phyloP scores from a whole-genome alignment of 2,329 filamentous ascomycete species.

The Gnomoniopsis sp. region DNA sequence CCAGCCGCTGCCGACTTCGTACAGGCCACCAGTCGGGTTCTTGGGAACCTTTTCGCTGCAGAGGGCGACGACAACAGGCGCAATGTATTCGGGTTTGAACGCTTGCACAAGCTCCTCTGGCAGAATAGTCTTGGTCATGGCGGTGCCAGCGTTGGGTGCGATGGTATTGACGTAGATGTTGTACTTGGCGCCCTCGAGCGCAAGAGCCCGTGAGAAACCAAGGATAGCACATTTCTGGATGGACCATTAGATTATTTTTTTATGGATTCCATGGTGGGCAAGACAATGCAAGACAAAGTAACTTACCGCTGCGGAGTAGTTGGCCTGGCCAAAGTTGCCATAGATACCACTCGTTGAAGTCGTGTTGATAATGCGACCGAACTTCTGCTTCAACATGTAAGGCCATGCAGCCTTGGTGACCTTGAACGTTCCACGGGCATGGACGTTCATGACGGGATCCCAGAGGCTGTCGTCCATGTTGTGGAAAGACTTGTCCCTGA shows the following conservation, averaged over 20 bases:
- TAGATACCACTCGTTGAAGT: conserved; percentile 97
- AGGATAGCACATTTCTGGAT: conserved; percentile 82
- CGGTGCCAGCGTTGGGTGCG: conserved; percentile 92
- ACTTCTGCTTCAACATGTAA: conserved; percentile 97
- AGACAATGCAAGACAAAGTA: neutral
- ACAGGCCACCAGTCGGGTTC: conserved; percentile 80
- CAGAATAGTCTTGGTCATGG: conserved; percentile 91
- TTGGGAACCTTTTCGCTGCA: conserved; percentile 81
- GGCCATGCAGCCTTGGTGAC: conserved; percentile 97
- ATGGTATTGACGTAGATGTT: conserved; percentile 99
- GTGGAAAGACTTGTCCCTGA: conserved; percentile 94
- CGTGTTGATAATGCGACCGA: conserved; percentile 94
- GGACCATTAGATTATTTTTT: conserved; percentile 36
- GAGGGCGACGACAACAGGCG: conserved; percentile 84
- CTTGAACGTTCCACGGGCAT: conserved; percentile 93
- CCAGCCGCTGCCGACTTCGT: conserved; percentile 95
- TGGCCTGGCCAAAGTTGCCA: conserved; percentile 97
- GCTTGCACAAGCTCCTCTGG: conserved; percentile 97
- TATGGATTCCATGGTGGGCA: neutral
- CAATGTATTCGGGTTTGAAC: conserved; percentile 98
- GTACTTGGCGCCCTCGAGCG: conserved; percentile 91
- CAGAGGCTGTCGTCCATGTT: conserved; percentile 97
- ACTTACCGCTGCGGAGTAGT: conserved; percentile 86
- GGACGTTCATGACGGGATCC: conserved; percentile 88
- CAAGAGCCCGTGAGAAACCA: conserved; percentile 89